phyloP scores from a whole-genome alignment of 2,329 filamentous ascomycete species.

The Lithohypha guttulata region DNA sequence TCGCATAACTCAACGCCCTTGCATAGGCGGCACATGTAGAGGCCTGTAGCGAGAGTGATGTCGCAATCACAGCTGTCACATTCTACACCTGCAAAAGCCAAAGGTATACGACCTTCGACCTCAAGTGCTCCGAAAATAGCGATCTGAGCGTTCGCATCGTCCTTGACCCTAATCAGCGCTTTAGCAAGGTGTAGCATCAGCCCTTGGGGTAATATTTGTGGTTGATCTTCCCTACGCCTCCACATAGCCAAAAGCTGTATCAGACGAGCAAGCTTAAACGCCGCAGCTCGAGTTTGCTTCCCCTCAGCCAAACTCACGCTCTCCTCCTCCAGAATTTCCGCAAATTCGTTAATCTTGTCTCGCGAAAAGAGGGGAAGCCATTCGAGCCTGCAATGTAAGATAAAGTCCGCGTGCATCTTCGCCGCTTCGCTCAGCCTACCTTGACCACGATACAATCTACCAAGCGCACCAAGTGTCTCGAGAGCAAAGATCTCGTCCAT shows the following conservation, averaged over 20 bases:
- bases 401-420: constrained; percentile 16
- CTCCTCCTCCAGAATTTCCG: no score
- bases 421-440: constrained; percentile 20
- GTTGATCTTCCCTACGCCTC: no score
- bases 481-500: constrained; percentile 22
- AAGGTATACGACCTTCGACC: background rate
- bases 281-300: background rate
- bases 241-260: background rate
- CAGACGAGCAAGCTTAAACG: background rate
- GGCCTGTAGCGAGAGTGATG: background rate
- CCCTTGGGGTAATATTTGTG: background rate
- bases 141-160: background rate
- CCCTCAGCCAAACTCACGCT: background rate
- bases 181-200: background rate
- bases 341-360: background rate
- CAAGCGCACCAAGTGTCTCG: constrained; percentile 20
- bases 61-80: background rate
- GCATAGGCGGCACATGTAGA: background rate
- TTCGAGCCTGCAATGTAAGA: constrained; percentile 9
- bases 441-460: constrained; percentile 19
- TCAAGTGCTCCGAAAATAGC: background rate
- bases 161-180: background rate
- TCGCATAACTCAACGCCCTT: background rate
- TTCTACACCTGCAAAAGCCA: background rate
- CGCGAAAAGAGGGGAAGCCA: constrained; percentile 8